Percentiles rank a stretch among this genome's conserved stretches.
Conservation (phyloP, 768 basidiomycete genomes). For the Boletus rubescentipes region DNA sequence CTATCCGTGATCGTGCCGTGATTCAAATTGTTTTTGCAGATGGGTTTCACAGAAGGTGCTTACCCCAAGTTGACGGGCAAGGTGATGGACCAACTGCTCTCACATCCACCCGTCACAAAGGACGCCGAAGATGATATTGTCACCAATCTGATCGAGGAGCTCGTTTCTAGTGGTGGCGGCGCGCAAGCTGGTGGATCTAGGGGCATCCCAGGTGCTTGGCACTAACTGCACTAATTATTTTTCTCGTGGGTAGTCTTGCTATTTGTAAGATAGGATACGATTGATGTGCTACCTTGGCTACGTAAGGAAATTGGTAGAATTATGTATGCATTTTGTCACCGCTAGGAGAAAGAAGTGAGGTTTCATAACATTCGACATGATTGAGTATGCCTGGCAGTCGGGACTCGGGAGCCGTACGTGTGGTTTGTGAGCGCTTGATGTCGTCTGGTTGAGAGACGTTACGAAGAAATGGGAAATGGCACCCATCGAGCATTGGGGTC, state of each 20-base stretch:
- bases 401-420: too few species aligned
- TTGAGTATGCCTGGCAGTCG: too few species aligned
- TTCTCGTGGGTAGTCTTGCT: background rate
- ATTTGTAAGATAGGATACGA: slow-evolving; percentile 20
- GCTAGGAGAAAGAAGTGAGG: background rate
- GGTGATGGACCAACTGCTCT: slow-evolving; percentile 50
- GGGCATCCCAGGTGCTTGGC: slow-evolving; percentile 49
- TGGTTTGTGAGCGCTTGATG: background rate
- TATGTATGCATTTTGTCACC: background rate
- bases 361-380: too few species aligned
- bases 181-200: slow-evolving; percentile 37
- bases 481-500: background rate
- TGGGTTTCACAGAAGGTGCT: slow-evolving; percentile 67
- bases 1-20: slow-evolving; percentile 6
- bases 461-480: too few species aligned
- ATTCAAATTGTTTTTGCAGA: slow-evolving; percentile 39
- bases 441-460: background rate
- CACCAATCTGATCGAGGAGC: slow-evolving; percentile 57
- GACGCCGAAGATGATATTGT: slow-evolving; percentile 67
- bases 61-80: slow-evolving; percentile 52
- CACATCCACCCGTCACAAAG: slow-evolving; percentile 41
- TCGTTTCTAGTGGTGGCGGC: slow-evolving; percentile 45
- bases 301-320: background rate
- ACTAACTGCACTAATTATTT: slow-evolving; percentile 22
- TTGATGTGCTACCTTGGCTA: background rate